A percentile compares a stretch with the other conserved stretches of the same genome.
These are phyloP conservation scores for Rhizopogon rudus DNA, from an alignment of 768 basidiomycete species.

Conservation along the genomic window DNA sequence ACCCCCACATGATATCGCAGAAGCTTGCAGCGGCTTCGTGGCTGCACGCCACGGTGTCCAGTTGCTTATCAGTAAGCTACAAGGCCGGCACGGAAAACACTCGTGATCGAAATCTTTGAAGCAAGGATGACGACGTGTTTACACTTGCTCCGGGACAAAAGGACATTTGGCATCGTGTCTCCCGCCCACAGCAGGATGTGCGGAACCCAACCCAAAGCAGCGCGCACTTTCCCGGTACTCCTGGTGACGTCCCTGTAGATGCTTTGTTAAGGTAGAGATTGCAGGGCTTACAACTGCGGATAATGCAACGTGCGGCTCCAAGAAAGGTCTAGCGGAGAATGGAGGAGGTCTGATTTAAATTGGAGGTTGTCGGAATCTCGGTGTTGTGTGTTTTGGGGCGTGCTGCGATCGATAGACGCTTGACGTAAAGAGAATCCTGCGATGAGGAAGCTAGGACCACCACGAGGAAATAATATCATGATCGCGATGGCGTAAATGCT, in stretches of 20 bases:
- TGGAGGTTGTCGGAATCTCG: conserved; percentile 2
- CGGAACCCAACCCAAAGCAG: conserved; percentile 19
- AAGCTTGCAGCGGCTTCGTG: conserved; percentile 4
- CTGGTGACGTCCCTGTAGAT: conserved; percentile 4
- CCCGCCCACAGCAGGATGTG: conserved; percentile 26
- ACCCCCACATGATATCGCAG: conserved; percentile 13
- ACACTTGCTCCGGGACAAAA: conserved; percentile 17
- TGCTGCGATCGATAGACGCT: conserved; percentile 26
- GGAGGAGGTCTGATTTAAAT: conserved; percentile 15
- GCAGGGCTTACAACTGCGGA: conserved; percentile 30
- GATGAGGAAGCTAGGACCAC: conserved; percentile 4
- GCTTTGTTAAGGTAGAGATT: conserved; percentile 27
- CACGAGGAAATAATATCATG: conserved; percentile 1
- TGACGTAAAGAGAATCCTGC: conserved; percentile 9
- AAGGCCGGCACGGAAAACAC: conserved; percentile 8
- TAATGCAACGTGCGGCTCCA: conserved; percentile 19
- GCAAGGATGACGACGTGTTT: conserved; percentile 20
- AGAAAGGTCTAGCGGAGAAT: conserved; percentile 22
- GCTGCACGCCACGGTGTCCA: conserved; percentile 6
- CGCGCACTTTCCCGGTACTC: conserved; percentile 15
- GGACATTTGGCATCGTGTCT: conserved; percentile 31
- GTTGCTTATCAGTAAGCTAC: conserved; percentile 4
- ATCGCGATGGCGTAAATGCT: not conserved
- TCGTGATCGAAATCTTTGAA: conserved; percentile 33
- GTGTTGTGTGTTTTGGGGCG: conserved; percentile 23